Evolutionary conservation across 169 alveolate species (phyloP), one percentile per base, ranked within the genome.

Genomic region (Cryptosporidium muris): DNA sequence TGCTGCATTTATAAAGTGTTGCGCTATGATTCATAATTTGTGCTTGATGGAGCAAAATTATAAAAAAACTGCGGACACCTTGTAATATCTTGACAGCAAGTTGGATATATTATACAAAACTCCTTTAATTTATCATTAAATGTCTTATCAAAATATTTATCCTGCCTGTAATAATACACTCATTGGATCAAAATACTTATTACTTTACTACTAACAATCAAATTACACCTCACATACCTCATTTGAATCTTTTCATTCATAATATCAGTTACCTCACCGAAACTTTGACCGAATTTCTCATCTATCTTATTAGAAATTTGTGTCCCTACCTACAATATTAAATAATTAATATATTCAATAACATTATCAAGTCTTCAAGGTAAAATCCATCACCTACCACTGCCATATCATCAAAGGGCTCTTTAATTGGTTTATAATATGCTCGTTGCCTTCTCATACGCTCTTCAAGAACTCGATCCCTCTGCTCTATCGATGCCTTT

Each of bases 391-490:
- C 42, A 74, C 85, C 16, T 74, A 74, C 85, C 14, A 58, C 60
- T 58, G 74, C 85, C 11, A 74, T 12, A 14, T 74, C 85, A 38
- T 74, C 85, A 34, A 74, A 74, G n/a, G 63, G 54, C 8, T 74
- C 85, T 47, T 58, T 74, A 58, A 63, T 43, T 4, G 85, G 85
- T 2, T 62, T 40, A 43, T 74, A 74, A 43, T 58, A 74, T 8
- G 85, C 74, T 47, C 85, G 54, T 54, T 74, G 85, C n/a, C 60
- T 74, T 1, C 45, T 74, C 85, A 74, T 74, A 47, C 45, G 54
- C 34, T 58, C 85, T 36, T 74, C 85, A 36, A 74, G 14, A 4
- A 74, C 67, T 7, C 85, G 40, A 49, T 74, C 85, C 16, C 85
- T 74, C 49, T 74, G 85, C 11, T 5, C 2, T 9, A 74, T 74